Base-by-base conservation (phyloP, 2,329 filamentous ascomycete genomes). In the Aspergillus udagawae region DNA sequence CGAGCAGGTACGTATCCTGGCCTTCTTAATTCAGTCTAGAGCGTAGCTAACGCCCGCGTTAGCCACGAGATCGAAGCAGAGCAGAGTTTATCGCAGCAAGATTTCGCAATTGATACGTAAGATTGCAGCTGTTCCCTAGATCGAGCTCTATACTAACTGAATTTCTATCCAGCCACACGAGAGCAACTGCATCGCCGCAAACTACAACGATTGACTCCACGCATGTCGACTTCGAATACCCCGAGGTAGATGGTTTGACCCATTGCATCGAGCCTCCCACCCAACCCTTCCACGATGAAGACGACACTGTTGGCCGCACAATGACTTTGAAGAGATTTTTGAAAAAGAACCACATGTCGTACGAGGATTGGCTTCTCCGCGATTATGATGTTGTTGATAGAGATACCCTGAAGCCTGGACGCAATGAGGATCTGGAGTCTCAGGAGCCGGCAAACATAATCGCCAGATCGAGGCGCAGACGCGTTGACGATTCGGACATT, bases 281-380 rank as follows among this genome's bases (percentile, higher is more conserved):
- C 21, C 3, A 17, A 7, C 2, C 4, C 21, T 7, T 47, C 12
- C 20, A 47, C 5, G 23, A 23, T 23, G 44, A 17, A 27, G 44
- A 14, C 6, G 44, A 47, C 12, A 23, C 9, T 14, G 23, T 23
- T 27, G 44, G 10, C 5, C 8, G 20, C 23, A 25, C 2, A 14
- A 52, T 27, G 35, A n/a, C 38, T n/a, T 51, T 45, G 53, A 23
- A 45, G 35, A 28, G 32, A 14, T 55, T 51, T 25, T 27, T 55
- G 48, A 25, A 51, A 17, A 50, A 45, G 25, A 51, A 44, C 53
- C 28, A 51, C 2, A 23, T 47, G 10, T 27, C 44, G 4, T 23
- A 23, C 44, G 44, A 47, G 23, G 44, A 23, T 23, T 47, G 44
- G 44, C 44, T 47, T 47, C 44, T 47, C 9, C 23, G 44, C 20